These are phyloP conservation scores for Pichia sp. DNA, from an alignment of 1,139 yeast genomes.

Conservation along the genomic window DNA sequence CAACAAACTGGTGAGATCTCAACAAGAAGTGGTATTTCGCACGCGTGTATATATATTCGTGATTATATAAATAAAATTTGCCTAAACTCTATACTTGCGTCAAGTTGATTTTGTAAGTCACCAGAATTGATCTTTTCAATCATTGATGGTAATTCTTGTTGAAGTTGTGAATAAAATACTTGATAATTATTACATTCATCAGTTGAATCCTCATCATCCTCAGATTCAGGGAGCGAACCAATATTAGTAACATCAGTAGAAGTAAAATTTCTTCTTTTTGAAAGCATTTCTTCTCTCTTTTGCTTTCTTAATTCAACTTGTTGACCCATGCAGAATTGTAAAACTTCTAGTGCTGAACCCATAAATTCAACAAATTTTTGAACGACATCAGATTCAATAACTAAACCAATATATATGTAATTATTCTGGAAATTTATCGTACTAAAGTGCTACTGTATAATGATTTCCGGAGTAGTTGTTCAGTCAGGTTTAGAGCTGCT, in stretches of 20 bases:
- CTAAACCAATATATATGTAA: slow-evolving; percentile 55
- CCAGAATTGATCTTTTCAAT: slow-evolving; percentile 71
- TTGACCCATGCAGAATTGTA: slow-evolving; percentile 98
- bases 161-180: slow-evolving; percentile 51
- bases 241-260: slow-evolving; percentile 23
- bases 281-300: slow-evolving; percentile 88
- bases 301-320: slow-evolving; percentile 96
- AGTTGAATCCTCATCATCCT: slow-evolving; percentile 40
- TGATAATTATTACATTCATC: slow-evolving; percentile 39
- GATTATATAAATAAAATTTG: slow-evolving; percentile 53
- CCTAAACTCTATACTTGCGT: slow-evolving; percentile 88
- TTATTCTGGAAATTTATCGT: no score
- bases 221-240: slow-evolving; percentile 22
- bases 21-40: no score
- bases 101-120: slow-evolving; percentile 75
- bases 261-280: slow-evolving; percentile 81
- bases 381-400: slow-evolving; percentile 88
- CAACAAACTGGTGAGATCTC: background rate
- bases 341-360: slow-evolving; percentile 70
- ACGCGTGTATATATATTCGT: no score
- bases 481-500: no score
- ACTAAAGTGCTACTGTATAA: no score
- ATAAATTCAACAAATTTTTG: slow-evolving; percentile 85
- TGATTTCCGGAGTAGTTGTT: no score
- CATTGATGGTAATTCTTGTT: slow-evolving; percentile 80